Percentiles rank a stretch among this genome's conserved stretches.
These are phyloP conservation scores for Linum tenue DNA, from an alignment of 345 rosid species.

Conservation along the genomic window DNA sequence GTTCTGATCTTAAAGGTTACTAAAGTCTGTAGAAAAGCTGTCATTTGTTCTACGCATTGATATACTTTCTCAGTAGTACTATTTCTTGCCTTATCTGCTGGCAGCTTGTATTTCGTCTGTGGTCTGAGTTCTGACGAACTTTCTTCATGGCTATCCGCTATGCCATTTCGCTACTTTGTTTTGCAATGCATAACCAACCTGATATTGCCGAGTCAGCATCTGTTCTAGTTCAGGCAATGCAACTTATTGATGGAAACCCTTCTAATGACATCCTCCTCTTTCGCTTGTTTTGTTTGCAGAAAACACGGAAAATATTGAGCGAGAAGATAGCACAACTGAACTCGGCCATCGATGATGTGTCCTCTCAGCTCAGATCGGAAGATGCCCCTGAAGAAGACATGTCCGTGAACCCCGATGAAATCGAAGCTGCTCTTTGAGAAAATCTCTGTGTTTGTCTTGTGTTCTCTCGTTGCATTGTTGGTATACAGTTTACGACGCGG, in stretches of 20 bases:
- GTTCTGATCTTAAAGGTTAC: not conserved
- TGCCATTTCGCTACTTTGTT: not conserved
- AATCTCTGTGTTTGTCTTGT: not conserved
- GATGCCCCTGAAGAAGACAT: constrained; percentile 45
- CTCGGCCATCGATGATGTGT: constrained; percentile 76
- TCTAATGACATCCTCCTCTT: constrained; percentile 2
- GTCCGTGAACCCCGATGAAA: constrained; percentile 29
- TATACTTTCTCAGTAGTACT: no score
- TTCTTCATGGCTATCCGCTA: not conserved
- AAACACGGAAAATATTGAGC: constrained; percentile 61
- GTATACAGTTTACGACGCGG: constrained; percentile 1
- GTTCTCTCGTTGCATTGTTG: not conserved
- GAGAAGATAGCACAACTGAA: constrained; percentile 84
- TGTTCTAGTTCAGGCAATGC: not conserved
- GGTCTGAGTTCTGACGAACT: not conserved
- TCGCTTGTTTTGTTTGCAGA: constrained; percentile 35
- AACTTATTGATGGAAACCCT: not conserved
- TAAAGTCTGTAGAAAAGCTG: not conserved
- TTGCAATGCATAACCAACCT: not conserved
- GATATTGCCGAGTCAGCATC: not conserved
- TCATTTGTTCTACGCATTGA: not conserved
- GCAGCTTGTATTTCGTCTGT: no score
- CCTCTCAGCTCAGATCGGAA: constrained; percentile 63
- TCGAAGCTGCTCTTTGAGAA: constrained; percentile 47
- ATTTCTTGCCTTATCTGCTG: no score